These are phyloP conservation scores for Fusarium tupiense DNA, from an alignment of 2,329 filamentous ascomycete species.

Conservation along the genomic window DNA sequence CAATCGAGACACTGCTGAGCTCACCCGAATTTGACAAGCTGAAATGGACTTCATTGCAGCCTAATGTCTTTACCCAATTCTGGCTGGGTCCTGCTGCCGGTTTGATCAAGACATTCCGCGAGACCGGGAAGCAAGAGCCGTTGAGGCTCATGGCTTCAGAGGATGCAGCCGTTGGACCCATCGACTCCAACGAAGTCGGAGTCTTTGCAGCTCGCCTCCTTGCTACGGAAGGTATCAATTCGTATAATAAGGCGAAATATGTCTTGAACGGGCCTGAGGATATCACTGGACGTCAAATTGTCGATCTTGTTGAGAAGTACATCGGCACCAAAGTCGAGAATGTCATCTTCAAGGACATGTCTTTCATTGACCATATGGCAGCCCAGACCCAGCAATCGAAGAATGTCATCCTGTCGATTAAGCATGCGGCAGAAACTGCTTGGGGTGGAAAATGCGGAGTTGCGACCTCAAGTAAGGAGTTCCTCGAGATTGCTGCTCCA, in stretches of 20 bases:
- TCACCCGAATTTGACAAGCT: background rate
- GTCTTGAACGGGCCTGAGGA: background rate
- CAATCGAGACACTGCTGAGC: background rate
- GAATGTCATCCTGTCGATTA: background rate
- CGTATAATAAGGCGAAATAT: background rate
- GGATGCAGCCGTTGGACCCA: background rate
- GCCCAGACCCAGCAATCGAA: background rate
- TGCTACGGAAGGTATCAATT: accelerated
- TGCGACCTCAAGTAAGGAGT: background rate
- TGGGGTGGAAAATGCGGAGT: background rate
- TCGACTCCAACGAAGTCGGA: background rate
- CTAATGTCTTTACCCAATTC: accelerated
- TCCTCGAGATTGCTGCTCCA: background rate
- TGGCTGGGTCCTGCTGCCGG: background rate
- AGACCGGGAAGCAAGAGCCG: background rate
- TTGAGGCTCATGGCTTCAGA: background rate
- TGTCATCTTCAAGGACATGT: background rate
- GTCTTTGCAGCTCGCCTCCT: background rate
- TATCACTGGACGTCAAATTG: background rate
- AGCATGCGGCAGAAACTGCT: accelerated
- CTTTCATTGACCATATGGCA: accelerated
- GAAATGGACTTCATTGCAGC: background rate
- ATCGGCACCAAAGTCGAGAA: background rate
- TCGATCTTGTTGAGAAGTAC: background rate
- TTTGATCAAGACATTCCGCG: background rate